These are phyloP conservation scores for Gillenia trifoliata DNA, from an alignment of 306 rosid species.

Conservation along the genomic window DNA sequence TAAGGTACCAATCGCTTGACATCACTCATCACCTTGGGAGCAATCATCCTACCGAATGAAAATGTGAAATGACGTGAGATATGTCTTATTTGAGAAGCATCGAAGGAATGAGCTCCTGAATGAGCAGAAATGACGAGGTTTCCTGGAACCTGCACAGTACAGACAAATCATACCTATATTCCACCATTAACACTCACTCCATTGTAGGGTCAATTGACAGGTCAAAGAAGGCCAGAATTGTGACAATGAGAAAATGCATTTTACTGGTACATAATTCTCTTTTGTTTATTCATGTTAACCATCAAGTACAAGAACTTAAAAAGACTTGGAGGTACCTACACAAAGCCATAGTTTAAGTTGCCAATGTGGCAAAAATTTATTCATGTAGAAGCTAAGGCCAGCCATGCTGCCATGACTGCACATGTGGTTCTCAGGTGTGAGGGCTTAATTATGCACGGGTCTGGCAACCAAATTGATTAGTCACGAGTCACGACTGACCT, in stretches of 20 bases:
- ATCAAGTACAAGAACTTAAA: not conserved
- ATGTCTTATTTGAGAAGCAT: constrained; percentile 86
- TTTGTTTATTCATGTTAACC: not conserved
- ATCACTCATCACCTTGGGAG: constrained; percentile 58
- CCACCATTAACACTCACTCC: not conserved
- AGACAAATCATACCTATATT: not conserved
- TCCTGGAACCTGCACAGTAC: constrained; percentile 81
- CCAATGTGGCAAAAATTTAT: not conserved
- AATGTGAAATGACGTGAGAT: constrained; percentile 77
- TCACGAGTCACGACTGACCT: no score
- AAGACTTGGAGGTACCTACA: not conserved
- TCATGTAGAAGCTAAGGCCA: not conserved
- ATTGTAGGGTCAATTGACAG: not conserved
- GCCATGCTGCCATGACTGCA: not conserved
- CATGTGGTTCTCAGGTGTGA: not conserved
- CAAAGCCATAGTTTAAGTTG: not conserved
- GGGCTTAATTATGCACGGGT: not conserved
- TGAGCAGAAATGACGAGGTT: constrained; percentile 69
- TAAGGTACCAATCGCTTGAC: constrained; percentile 69
- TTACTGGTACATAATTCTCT: not conserved
- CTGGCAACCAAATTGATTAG: not conserved
- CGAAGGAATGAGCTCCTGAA: constrained; percentile 88
- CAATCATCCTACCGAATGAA: constrained; percentile 65
- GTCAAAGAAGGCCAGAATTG: not conserved
- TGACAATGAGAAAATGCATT: not conserved